Evolutionary conservation across 495 filamentous ascomycete genomes (phyloP).

Genomic region (Talaromyces liani): DNA sequence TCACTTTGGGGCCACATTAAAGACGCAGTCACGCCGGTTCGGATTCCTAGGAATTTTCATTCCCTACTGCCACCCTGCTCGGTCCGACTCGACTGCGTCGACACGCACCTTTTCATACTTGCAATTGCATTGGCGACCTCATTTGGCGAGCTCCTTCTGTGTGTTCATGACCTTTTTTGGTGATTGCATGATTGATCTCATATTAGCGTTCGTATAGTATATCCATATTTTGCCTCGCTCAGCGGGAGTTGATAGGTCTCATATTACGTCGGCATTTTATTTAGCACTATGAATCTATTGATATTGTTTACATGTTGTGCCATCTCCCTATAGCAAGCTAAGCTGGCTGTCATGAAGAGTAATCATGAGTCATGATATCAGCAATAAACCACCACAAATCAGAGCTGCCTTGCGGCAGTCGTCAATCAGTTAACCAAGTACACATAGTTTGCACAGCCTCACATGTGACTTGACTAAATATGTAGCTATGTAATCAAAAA

Average conservation of each 20-base stretch:
- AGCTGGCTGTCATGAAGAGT: not conserved
- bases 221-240: slow-evolving; percentile 4
- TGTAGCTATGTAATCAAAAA: not conserved
- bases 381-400: not conserved
- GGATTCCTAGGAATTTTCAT: not conserved
- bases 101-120: not conserved
- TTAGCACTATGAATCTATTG: not conserved
- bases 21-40: not conserved
- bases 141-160: not conserved
- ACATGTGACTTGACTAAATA: not conserved
- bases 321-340: not conserved
- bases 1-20: not conserved
- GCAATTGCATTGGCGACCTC: not conserved
- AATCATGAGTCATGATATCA: slow-evolving; percentile 2
- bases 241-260: slow-evolving; percentile 3
- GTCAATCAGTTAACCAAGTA: not conserved
- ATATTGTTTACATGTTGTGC: not conserved
- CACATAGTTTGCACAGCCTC: not conserved
- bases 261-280: not conserved
- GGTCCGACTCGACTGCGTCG: too few species aligned
- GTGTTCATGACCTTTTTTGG: slow-evolving; percentile 5
- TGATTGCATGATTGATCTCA: slow-evolving; percentile 6
- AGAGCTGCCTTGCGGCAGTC: not conserved
- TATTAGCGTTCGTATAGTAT: slow-evolving; percentile 4
- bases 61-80: not conserved